phyloP scores from a whole-genome alignment of 495 filamentous ascomycete genomes.

The Geoglossum glabrum region DNA sequence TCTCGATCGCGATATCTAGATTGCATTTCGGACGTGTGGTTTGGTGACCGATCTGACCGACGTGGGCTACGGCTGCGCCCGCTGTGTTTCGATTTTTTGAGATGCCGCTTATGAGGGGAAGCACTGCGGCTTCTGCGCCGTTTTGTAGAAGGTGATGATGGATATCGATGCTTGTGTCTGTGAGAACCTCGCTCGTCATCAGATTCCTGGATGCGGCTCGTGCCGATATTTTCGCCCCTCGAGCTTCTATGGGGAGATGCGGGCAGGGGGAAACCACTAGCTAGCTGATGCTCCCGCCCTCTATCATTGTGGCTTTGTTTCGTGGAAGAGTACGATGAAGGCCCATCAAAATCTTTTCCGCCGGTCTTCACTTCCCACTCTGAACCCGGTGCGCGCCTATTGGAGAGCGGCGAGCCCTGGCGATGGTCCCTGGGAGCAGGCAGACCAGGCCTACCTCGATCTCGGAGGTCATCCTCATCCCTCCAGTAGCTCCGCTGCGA shows the following conservation, averaged over 20 bases:
- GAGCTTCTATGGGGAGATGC: not conserved
- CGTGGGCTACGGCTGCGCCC: slow-evolving; percentile 3
- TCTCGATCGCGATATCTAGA: slow-evolving; percentile 2
- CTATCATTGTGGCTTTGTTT: not conserved
- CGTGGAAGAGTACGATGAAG: not conserved
- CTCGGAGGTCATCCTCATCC: slow-evolving; percentile 1
- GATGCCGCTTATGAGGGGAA: not conserved
- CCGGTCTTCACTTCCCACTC: slow-evolving; percentile 3
- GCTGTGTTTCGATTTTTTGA: not conserved
- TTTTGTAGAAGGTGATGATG: not conserved
- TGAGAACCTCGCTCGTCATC: slow-evolving; percentile 2
- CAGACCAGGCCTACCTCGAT: not conserved
- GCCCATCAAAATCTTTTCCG: not conserved
- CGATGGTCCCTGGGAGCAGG: not conserved
- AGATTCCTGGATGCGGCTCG: not conserved
- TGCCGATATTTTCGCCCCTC: not conserved
- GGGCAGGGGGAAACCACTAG: not conserved
- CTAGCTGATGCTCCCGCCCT: not conserved
- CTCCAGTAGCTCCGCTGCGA: not conserved
- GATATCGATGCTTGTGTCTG: slow-evolving; percentile 3
- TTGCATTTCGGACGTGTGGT: not conserved
- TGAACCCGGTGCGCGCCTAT: not conserved
- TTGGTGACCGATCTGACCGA: not conserved
- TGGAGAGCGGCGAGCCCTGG: not conserved
- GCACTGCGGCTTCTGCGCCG: slow-evolving; percentile 4